These are phyloP conservation scores for Pseudopyricularia cyperi DNA, from an alignment of 2,329 filamentous ascomycete species.

Conservation along the genomic window DNA sequence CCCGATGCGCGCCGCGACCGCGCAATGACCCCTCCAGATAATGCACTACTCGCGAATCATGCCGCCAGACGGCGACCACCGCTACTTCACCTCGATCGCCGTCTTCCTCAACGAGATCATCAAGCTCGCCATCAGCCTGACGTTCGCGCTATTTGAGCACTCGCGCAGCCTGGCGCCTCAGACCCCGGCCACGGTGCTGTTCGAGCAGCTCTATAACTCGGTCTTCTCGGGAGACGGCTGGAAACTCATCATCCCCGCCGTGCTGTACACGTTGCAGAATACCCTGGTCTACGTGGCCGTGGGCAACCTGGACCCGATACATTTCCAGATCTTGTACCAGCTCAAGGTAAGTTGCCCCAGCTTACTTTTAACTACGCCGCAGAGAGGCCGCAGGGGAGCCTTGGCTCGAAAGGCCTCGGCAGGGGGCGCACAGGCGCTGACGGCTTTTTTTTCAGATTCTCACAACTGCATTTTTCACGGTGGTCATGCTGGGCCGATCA, in stretches of 20 bases:
- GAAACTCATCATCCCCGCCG: constrained; percentile 84
- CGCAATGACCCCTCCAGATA: constrained; percentile 36
- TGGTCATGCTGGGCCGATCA: constrained; percentile 58
- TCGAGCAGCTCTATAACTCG: constrained; percentile 63
- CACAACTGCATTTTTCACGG: constrained; percentile 77
- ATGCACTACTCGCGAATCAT: constrained; percentile 94
- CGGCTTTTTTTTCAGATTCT: constrained; percentile 47
- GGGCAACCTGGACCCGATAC: constrained; percentile 80
- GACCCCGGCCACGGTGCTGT: constrained; percentile 67
- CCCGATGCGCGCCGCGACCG: constrained; percentile 4
- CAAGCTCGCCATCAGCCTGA: constrained; percentile 76
- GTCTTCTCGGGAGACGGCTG: constrained; percentile 87
- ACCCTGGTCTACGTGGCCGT: constrained; percentile 87
- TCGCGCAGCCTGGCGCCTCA: constrained; percentile 65
- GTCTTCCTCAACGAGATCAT: constrained; percentile 89
- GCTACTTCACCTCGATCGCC: constrained; percentile 88
- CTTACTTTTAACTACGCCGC: not conserved
- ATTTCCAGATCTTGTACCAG: constrained; percentile 89
- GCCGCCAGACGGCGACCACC: constrained; percentile 69
- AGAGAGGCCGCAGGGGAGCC: not conserved
- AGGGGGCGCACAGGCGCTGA: not conserved
- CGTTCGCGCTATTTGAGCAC: constrained; percentile 78
- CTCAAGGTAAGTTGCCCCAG: constrained; percentile 49
- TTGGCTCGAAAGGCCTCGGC: not conserved
- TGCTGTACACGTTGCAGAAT: constrained; percentile 83